These are phyloP conservation scores for Rhodamnia rubescens DNA, from an alignment of 345 rosid species.

Conservation along the genomic window DNA sequence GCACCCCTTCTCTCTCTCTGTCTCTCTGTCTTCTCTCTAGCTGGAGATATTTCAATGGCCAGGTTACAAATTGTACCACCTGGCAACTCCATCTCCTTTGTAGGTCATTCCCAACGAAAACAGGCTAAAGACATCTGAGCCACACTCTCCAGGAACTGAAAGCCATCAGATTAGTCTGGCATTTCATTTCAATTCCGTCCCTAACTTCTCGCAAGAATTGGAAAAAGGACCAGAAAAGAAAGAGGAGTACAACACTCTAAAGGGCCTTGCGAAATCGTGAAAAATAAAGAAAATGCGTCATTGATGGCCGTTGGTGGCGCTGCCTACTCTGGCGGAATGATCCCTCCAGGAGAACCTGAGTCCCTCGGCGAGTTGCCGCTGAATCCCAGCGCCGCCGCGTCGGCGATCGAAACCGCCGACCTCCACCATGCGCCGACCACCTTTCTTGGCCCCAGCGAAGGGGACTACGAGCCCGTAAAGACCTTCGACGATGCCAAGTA, in stretches of 20 bases:
- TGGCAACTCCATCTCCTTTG: background rate
- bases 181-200: background rate
- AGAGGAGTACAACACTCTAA: background rate
- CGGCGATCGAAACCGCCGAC: slow-evolving; percentile 19
- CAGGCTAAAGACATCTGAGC: background rate
- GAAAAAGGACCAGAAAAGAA: background rate
- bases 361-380: background rate
- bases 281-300: background rate
- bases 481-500: slow-evolving; percentile 34
- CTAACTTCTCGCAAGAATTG: background rate
- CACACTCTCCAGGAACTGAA: background rate
- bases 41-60: background rate
- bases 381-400: background rate
- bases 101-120: background rate
- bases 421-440: slow-evolving; percentile 54
- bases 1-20: background rate
- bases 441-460: slow-evolving; percentile 23
- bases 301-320: background rate
- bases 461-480: slow-evolving; percentile 39
- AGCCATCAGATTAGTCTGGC: background rate
- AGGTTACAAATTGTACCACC: background rate
- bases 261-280: background rate
- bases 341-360: background rate
- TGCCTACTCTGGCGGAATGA: background rate
- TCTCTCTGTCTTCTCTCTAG: background rate